Evolutionary conservation across 345 rosid genomes (phyloP).

Genomic region (Lepidium didymum): DNA sequence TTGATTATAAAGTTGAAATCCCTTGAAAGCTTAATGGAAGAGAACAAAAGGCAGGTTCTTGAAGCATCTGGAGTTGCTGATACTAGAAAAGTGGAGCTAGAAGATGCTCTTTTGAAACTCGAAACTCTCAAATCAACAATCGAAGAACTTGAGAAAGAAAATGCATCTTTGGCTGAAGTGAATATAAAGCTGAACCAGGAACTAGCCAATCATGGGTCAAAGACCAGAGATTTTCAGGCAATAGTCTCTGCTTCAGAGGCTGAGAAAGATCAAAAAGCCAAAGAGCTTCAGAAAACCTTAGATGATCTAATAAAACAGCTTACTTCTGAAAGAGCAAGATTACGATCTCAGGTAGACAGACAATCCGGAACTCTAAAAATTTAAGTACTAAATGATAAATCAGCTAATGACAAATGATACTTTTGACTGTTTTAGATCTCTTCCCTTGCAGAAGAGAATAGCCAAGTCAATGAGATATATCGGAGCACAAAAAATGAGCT

Average conservation of each 20-base stretch:
- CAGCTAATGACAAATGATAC: not conserved
- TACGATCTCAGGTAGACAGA: slow-evolving; percentile 57
- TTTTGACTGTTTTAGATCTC: slow-evolving; percentile 42
- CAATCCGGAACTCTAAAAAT: not conserved
- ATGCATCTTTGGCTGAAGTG: slow-evolving; percentile 60
- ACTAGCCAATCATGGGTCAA: slow-evolving; percentile 52
- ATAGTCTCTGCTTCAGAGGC: slow-evolving; percentile 38
- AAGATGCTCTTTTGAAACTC: slow-evolving; percentile 41
- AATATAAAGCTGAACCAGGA: slow-evolving; percentile 66
- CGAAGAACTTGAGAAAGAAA: slow-evolving; percentile 66
- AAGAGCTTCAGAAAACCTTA: slow-evolving; percentile 50
- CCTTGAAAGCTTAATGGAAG: slow-evolving; percentile 44
- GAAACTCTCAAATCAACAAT: slow-evolving; percentile 45
- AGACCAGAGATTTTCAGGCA: slow-evolving; percentile 40
- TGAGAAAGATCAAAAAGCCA: slow-evolving; percentile 56
- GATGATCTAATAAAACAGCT: slow-evolving; percentile 53
- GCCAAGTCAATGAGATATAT: slow-evolving; percentile 53
- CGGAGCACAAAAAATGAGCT: slow-evolving; percentile 62
- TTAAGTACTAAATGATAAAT: not conserved
- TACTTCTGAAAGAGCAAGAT: slow-evolving; percentile 54
- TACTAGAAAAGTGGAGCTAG: slow-evolving; percentile 48
- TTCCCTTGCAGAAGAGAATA: slow-evolving; percentile 65
- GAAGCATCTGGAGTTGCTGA: slow-evolving; percentile 51
- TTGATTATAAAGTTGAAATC: slow-evolving; percentile 46
- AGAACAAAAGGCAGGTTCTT: slow-evolving; percentile 39